These are phyloP conservation scores for Chiua sp. DNA, from an alignment of 1,284 basidiomycete genomes.

Conservation along the genomic window DNA sequence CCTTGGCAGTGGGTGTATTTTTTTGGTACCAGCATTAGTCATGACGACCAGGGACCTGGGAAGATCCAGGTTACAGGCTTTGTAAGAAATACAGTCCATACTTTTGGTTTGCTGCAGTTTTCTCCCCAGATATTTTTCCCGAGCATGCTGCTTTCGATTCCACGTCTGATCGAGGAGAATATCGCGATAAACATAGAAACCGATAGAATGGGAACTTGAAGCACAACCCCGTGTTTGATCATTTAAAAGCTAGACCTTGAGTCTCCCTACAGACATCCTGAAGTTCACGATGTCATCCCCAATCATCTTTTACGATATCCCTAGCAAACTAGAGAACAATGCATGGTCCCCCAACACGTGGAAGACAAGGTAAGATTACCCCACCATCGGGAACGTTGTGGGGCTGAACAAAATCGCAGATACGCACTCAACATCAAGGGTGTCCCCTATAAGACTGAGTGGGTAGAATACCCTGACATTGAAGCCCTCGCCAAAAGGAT, in stretches of 20 bases:
- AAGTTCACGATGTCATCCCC: conserved; percentile 22
- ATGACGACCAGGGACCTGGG: conserved; percentile 15
- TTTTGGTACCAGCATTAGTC: conserved; percentile 21
- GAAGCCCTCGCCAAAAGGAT: conserved; percentile 35
- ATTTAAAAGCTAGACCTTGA: conserved; percentile 21
- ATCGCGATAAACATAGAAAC: conserved; percentile 12
- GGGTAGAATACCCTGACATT: conserved; percentile 46
- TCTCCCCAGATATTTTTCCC: conserved; percentile 5
- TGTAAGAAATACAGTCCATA: neutral
- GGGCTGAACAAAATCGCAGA: conserved; percentile 24
- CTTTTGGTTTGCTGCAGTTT: neutral
- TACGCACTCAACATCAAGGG: conserved; percentile 45
- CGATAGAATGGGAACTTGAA: too few relatives aligned
- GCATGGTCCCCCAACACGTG: conserved; percentile 39
- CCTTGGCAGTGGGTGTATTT: conserved; percentile 3
- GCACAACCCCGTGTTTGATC: too few relatives aligned
- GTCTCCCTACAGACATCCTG: neutral
- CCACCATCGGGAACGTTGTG: neutral
- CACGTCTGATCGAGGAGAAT: neutral
- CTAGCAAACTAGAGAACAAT: conserved; percentile 24
- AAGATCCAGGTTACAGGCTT: conserved; percentile 9
- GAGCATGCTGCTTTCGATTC: neutral
- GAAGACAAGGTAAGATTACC: conserved; percentile 31
- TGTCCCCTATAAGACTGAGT: conserved; percentile 43
- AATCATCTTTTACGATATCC: conserved; percentile 38